A percentile compares a stretch with the other conserved stretches of the same genome.
phyloP scores from a whole-genome alignment of 768 basidiomycete genomes.

The Kockovaella imperatae region DNA sequence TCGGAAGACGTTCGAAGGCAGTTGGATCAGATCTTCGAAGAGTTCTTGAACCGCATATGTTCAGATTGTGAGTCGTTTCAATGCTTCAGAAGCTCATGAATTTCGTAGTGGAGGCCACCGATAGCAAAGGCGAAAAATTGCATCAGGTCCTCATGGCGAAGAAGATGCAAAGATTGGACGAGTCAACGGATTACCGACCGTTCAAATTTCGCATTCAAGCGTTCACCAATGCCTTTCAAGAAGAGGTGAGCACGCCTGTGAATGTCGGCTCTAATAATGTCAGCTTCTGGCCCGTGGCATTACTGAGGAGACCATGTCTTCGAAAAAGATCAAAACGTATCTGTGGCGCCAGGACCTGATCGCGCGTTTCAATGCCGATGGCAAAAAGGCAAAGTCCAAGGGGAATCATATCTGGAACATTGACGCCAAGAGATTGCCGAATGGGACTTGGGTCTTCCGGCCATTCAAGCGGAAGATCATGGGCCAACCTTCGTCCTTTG shows the following conservation, averaged over 20 bases:
- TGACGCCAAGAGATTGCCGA: conserved; percentile 68
- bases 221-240: conserved; percentile 90
- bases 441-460: conserved; percentile 72
- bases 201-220: conserved; percentile 99
- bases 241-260: conserved; percentile 56
- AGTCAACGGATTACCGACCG: conserved; percentile 91
- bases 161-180: conserved; percentile 90
- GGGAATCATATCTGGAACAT: conserved; percentile 99
- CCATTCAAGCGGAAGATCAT: conserved; percentile 82
- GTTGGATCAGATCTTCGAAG: conserved; percentile 84
- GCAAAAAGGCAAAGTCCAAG: conserved; percentile 97
- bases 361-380: conserved; percentile 95
- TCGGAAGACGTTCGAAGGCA: conserved; percentile 62
- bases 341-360: conserved; percentile 88
- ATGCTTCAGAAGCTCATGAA: neutral
- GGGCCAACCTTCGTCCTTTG: conserved; percentile 70
- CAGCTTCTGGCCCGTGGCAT: conserved; percentile 78
- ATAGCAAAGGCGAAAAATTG: conserved; percentile 90
- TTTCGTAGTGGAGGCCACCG: conserved; percentile 73
- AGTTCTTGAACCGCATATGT: conserved; percentile 78
- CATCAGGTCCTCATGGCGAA: conserved; percentile 99
- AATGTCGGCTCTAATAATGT: neutral
- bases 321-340: conserved; percentile 92
- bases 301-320: conserved; percentile 87
- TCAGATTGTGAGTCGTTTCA: conserved; percentile 63